phyloP scores from a whole-genome alignment of 202 grass and related monocot species.

The Schoenoplectus triqueter region DNA sequence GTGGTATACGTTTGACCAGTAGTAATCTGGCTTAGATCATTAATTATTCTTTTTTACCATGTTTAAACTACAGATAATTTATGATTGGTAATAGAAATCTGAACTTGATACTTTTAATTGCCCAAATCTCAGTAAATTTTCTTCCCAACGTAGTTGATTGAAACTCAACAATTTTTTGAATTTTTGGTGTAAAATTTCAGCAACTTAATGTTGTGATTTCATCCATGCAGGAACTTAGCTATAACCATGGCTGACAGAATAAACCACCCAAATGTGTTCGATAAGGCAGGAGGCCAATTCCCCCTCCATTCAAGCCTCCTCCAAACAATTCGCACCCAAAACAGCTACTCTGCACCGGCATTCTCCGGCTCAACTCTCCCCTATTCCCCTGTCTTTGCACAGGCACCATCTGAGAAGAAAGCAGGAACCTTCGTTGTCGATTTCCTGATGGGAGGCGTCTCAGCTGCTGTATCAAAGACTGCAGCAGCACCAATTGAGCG shows the following conservation, averaged over 20 bases:
- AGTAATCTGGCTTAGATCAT: not conserved
- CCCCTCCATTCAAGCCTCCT: constrained; percentile 52
- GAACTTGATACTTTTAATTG: not conserved
- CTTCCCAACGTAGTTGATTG: too few species aligned
- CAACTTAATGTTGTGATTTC: constrained; percentile 1
- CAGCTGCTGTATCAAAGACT: constrained; percentile 92
- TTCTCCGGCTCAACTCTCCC: constrained; percentile 47
- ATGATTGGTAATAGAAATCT: not conserved
- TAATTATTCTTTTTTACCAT: not conserved
- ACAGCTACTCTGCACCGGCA: constrained; percentile 48
- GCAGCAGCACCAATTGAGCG: constrained; percentile 93
- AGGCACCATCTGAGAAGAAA: constrained; percentile 73
- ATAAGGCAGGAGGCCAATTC: too few species aligned
- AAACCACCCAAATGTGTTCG: constrained; percentile 53
- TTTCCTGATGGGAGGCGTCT: constrained; percentile 96
- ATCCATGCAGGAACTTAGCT: constrained; percentile 43
- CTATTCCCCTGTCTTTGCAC: constrained; percentile 56
- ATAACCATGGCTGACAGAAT: constrained; percentile 62
- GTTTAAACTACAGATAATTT: not conserved
- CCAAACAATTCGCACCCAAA: constrained; percentile 52
- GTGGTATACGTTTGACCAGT: not conserved
- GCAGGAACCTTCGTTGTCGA: constrained; percentile 63
- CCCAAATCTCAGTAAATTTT: not conserved
- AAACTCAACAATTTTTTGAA: not conserved
- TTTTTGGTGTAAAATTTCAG: not conserved